Base-by-base conservation (phyloP, 169 alveolate species). In the Eimeria sp. region DNA sequence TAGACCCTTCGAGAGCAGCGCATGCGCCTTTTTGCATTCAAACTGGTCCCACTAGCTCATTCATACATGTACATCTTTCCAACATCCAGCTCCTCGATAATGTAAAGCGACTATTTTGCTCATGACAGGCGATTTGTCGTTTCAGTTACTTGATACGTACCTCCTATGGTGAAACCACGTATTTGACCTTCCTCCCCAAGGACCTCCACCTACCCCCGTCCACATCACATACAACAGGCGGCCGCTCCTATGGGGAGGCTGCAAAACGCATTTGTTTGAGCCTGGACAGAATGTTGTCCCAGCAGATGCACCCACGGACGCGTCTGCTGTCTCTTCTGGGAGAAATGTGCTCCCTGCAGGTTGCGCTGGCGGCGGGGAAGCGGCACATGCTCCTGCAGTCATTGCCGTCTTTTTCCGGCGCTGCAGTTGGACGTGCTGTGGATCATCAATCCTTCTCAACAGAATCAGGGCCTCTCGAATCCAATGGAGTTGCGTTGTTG, bases 361-460 rank as follows among this genome's bases (percentile, higher is more conserved):
- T 66, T 87, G 80, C 18, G 77, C 40, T 25, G 94, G 80, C 49
- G 80, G n/a, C 6, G 83, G 83, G 49, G 83, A 43, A 87, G 80
- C 66, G 54, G 46, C 94, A 46, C 46, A 46, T 62, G 83, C 83
- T 66, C 68, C 66, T 23, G 94, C 27, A 25, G 94, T 8, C 76
- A n/a, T 13, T 25, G 94, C 83, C n/a, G 94, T 16, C 58, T 87
- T 87, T 46, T 66, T 62, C 83, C 94, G 78, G 83, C 94, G 94
- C 94, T 87, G 94, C 94, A 87, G 82, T 43, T 87, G 94, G 64
- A 66, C 94, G 25, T 87, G 64, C 68, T 64, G 83, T 13, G 94
- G 94, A 66, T 87, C 94, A 54, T 87, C 94, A 87, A 87, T 66
- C 33, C 94, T 87, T 66, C 94, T 64, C 43, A 87, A n/a, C 80